Evolutionary conservation across 768 basidiomycete genomes (phyloP).

Genomic region (Ramaria sp.): DNA sequence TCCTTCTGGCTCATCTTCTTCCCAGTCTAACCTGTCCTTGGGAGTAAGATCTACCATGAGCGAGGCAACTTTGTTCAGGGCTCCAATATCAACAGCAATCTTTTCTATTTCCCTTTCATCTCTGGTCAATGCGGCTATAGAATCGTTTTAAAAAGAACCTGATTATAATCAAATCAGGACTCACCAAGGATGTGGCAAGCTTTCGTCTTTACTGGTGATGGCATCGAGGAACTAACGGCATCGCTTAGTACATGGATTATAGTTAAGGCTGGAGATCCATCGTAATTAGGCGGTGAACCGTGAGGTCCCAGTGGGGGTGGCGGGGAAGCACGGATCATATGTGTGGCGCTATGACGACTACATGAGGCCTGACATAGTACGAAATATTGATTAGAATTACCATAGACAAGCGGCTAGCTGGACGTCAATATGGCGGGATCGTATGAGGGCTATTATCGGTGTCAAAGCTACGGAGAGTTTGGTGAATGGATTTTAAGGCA

Average conservation of each 20-base stretch:
- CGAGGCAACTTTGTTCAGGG: slow-evolving; percentile 41
- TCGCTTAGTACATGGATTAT: slow-evolving; percentile 65
- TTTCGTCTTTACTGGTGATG: slow-evolving; percentile 40
- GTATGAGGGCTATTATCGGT: slow-evolving; percentile 41
- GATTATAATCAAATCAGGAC: not conserved
- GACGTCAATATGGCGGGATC: slow-evolving; percentile 47
- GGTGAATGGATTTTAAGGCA: not conserved
- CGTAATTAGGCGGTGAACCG: slow-evolving; percentile 28
- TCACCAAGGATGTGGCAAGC: slow-evolving; percentile 71
- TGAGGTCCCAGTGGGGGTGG: slow-evolving; percentile 10
- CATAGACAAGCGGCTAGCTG: slow-evolving; percentile 66
- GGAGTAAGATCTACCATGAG: slow-evolving; percentile 49
- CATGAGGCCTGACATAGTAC: not conserved
- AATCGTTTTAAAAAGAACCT: slow-evolving; percentile 20
- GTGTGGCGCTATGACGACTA: slow-evolving; percentile 36
- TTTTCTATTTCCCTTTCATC: slow-evolving; percentile 63
- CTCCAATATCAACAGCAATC: slow-evolving; percentile 60
- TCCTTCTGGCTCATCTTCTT: slow-evolving; percentile 61
- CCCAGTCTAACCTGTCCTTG: slow-evolving; percentile 38
- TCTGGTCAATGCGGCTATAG: slow-evolving; percentile 44
- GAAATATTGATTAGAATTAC: slow-evolving; percentile 22
- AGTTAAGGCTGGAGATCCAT: slow-evolving; percentile 35
- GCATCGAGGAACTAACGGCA: slow-evolving; percentile 35
- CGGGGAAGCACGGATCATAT: slow-evolving; percentile 45
- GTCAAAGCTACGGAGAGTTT: slow-evolving; percentile 21